phyloP scores from a whole-genome alignment of 139 green algal genomes.

The Tetradesmus lagerheimii region DNA sequence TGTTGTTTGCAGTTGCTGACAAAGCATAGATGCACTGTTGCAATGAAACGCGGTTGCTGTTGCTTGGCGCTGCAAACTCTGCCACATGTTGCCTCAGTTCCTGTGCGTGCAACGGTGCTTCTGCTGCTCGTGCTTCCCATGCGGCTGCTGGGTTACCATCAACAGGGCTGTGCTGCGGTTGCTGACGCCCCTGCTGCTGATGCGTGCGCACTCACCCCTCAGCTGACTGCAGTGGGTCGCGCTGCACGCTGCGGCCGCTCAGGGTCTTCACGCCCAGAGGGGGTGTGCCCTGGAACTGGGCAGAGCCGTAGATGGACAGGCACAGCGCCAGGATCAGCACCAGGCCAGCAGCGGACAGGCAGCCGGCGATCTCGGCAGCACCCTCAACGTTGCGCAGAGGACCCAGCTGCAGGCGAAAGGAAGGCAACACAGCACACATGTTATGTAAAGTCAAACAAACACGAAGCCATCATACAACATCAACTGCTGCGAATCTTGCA shows the following conservation, averaged over 20 bases:
- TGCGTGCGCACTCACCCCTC: conserved; percentile 66
- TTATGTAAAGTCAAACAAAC: neutral
- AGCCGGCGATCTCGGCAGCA: conserved; percentile 89
- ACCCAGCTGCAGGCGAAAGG: conserved; percentile 74
- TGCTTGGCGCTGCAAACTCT: neutral
- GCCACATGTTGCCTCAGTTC: neutral
- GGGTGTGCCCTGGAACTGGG: conserved; percentile 89
- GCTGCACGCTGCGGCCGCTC: conserved; percentile 81
- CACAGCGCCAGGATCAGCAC: conserved; percentile 94
- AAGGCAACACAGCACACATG: neutral
- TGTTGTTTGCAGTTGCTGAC: neutral
- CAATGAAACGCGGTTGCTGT: too few relatives aligned
- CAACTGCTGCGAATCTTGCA: too few relatives aligned
- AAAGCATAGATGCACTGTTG: neutral
- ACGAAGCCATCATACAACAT: too few relatives aligned
- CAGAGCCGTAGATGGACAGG: conserved; percentile 93
- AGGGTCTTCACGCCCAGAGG: conserved; percentile 94
- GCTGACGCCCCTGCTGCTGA: neutral
- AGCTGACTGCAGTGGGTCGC: conserved; percentile 83
- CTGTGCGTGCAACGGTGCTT: neutral
- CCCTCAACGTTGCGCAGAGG: conserved; percentile 87
- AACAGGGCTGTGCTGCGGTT: too few relatives aligned
- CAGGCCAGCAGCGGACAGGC: conserved; percentile 87
- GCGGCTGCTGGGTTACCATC: too few relatives aligned
- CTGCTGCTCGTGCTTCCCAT: too few relatives aligned